Conservation (phyloP, 345 rosid genomes). For the Lepidium africanum region DNA sequence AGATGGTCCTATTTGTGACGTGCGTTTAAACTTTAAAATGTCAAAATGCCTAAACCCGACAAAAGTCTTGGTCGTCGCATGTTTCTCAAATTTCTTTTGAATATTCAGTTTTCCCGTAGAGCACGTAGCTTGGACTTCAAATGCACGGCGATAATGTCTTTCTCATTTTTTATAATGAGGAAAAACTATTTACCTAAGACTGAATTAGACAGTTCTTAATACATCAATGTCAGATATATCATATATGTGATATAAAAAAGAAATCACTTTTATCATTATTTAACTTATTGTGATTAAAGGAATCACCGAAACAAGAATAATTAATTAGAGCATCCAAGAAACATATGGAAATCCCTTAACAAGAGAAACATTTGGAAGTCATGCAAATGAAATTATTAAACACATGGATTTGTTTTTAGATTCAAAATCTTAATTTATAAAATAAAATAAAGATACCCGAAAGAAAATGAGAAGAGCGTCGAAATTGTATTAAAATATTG, state of each 20-base stretch:
- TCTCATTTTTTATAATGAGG: neutral
- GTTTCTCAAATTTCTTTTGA: neutral
- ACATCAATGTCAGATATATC: neutral
- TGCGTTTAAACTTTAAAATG: neutral
- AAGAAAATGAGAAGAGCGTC: slow-evolving; percentile 17
- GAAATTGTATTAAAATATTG: neutral
- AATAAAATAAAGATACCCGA: neutral
- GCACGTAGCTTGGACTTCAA: slow-evolving; percentile 2
- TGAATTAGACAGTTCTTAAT: neutral
- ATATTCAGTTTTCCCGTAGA: neutral
- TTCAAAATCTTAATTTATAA: neutral
- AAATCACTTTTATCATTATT: neutral
- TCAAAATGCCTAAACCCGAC: slow-evolving; percentile 10
- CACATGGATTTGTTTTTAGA: too few species aligned
- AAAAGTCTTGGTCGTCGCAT: slow-evolving; percentile 12
- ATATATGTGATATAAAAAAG: neutral
- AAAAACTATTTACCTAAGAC: neutral
- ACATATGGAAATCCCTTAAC: neutral
- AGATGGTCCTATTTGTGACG: too few species aligned
- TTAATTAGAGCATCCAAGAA: slow-evolving; percentile 7
- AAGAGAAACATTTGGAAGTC: neutral
- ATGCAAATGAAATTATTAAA: too few species aligned
- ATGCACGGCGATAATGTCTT: slow-evolving; percentile 4
- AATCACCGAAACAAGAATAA: neutral
- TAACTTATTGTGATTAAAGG: neutral